Evolutionary conservation across 2,329 filamentous ascomycete genomes (phyloP), one percentile per base, ranked within the genome.

Genomic region (Fusarium sp.): DNA sequence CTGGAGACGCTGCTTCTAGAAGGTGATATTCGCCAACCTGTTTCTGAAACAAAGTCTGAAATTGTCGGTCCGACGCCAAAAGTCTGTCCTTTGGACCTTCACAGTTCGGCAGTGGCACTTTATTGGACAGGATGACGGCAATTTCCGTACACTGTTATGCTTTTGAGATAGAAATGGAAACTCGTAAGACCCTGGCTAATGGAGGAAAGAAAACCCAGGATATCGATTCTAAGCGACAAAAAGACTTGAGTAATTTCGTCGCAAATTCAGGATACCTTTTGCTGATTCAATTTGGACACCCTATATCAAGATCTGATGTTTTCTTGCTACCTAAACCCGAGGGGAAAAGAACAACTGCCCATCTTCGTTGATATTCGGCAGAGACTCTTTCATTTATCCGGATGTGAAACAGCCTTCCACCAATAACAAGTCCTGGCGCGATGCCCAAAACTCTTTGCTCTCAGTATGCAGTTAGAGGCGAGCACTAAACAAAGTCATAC

Each of bases 51-150:
- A 24, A 18, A n/a, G 15, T 12, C 22, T 20, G 26, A 20, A 24
- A 20, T 20, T 44, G 12, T 56, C 38, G 38, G 26, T 18, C 38
- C 52, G 26, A 56, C 22, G 24, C 12, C 26, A 24, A 20, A 24
- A 24, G 7, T 0, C 5, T 18, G 22, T 17, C 18, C 9, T n/a
- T 10, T 5, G 17, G 13, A 18, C 7, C 24, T 3, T 5, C 9
- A 36, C 22, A 20, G 1, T 24, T 28, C 28, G 10, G 28, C 8
- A 28, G 28, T 28, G 28, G 14, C 15, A 26, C 6, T 22, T 52
- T 14, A 10, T 11, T 13, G 26, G 11, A 22, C 7, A 28, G 2
- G 13, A 18, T 39, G 14, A 26, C 20, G 51, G 35, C 7, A 41
- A 41, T 39, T 28, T 39, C 35, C 20, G 35, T 13, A 15, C 2